phyloP scores from a whole-genome alignment of 208 protist genomes.

The Crithidia fasciculata region DNA sequence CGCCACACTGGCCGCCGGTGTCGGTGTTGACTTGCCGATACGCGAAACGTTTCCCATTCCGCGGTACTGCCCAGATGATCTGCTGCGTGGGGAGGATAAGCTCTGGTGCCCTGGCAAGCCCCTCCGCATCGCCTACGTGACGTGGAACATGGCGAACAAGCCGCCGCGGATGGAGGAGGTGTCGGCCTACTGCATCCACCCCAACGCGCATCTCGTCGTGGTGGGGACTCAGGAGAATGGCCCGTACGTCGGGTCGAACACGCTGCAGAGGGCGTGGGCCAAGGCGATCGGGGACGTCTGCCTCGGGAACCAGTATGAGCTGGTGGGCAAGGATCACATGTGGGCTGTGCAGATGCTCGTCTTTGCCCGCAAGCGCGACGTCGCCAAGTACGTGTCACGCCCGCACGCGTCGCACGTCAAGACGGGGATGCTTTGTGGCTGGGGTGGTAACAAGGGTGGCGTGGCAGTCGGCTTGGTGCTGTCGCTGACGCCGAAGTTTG shows the following conservation, averaged over 20 bases:
- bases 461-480: slow-evolving; percentile 79
- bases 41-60: slow-evolving; percentile 76
- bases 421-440: slow-evolving; percentile 61
- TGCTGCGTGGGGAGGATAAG: slow-evolving; percentile 32
- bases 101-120: slow-evolving; percentile 70
- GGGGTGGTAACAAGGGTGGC: slow-evolving; percentile 94
- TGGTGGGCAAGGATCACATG: slow-evolving; percentile 59
- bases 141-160: slow-evolving; percentile 83
- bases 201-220: slow-evolving; percentile 82
- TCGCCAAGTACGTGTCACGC: slow-evolving; percentile 61
- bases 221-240: slow-evolving; percentile 89
- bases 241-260: slow-evolving; percentile 51
- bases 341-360: slow-evolving; percentile 88
- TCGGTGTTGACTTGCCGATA: not conserved
- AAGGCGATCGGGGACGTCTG: slow-evolving; percentile 44
- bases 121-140: slow-evolving; percentile 78
- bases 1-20: slow-evolving; percentile 8
- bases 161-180: slow-evolving; percentile 55
- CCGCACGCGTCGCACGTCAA: slow-evolving; percentile 53
- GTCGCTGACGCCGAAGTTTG: slow-evolving; percentile 41
- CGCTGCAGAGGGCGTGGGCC: slow-evolving; percentile 58
- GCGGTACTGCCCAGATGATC: slow-evolving; percentile 45
- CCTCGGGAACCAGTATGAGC: slow-evolving; percentile 57
- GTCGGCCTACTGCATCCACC: slow-evolving; percentile 66
- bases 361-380: slow-evolving; percentile 71